Conservation (phyloP, 2,329 filamentous ascomycete genomes). For the Bretziella fagacearum region DNA sequence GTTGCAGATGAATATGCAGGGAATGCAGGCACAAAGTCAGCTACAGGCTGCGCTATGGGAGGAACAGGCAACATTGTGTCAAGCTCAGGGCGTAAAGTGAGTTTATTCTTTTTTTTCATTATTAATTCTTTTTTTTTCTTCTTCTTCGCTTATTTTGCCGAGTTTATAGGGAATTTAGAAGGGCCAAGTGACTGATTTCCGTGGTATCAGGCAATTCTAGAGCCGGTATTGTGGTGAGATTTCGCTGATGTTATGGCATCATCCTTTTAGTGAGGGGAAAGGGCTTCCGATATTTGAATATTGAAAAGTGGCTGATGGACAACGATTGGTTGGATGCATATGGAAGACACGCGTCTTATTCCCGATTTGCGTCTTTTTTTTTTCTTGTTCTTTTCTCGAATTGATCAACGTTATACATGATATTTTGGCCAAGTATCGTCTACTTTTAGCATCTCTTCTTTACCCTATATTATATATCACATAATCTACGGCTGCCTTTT, state of each 20-base stretch:
- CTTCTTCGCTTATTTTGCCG: too few species aligned
- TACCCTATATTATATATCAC: too few species aligned
- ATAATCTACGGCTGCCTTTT: neutral
- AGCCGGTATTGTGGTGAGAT: neutral
- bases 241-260: neutral
- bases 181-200: too few species aligned
- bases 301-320: neutral
- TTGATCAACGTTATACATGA: too few species aligned
- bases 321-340: neutral
- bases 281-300: neutral
- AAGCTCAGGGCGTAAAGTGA: constrained; percentile 10
- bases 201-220: neutral
- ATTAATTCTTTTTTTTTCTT: too few species aligned
- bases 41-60: constrained; percentile 5
- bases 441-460: too few species aligned
- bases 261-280: neutral
- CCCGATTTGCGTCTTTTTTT: neutral
- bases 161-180: too few species aligned
- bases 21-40: constrained; percentile 5
- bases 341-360: neutral
- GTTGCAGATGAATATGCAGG: neutral
- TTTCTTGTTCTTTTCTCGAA: neutral
- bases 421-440: too few species aligned
- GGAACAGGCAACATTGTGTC: constrained; percentile 11
- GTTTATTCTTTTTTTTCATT: neutral